A percentile compares a stretch with the other conserved stretches of the same genome.
Conservation (phyloP, 345 rosid species). For the Salix exigua region DNA sequence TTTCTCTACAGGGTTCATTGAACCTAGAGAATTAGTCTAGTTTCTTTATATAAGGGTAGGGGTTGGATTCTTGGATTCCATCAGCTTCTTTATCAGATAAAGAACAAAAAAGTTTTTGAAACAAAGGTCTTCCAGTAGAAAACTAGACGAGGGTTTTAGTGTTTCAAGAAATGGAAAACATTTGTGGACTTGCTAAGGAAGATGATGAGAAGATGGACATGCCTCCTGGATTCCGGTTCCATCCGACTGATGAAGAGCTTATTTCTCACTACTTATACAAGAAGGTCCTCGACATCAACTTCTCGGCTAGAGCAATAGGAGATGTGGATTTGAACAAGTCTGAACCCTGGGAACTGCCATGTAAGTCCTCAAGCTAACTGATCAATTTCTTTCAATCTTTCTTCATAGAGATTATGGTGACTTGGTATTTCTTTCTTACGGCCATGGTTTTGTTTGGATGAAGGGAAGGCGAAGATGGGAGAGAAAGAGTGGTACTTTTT, state of each 20-base stretch:
- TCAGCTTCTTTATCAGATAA: neutral
- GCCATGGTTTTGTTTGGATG: constrained; percentile 10
- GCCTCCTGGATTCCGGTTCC: constrained; percentile 91
- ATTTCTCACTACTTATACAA: constrained; percentile 68
- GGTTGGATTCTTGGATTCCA: neutral
- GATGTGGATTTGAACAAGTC: constrained; percentile 93
- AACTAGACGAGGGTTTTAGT: constrained; percentile 30
- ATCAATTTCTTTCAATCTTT: neutral
- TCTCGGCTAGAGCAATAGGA: constrained; percentile 73
- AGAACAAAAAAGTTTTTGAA: neutral
- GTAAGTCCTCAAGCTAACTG: constrained; percentile 36
- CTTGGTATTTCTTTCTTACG: neutral
- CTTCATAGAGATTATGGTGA: neutral
- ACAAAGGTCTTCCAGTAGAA: neutral
- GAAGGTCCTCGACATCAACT: constrained; percentile 57
- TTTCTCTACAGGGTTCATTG: constrained; percentile 8
- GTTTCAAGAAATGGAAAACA: constrained; percentile 38
- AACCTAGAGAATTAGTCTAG: constrained; percentile 7
- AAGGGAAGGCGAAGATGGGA: constrained; percentile 95
- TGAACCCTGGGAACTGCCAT: constrained; percentile 96
- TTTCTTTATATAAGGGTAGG: neutral
- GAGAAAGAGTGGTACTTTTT: constrained; percentile 96
- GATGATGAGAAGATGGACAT: constrained; percentile 70
- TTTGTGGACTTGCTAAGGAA: constrained; percentile 43
- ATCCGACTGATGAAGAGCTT: constrained; percentile 96